A percentile compares a stretch with the other conserved stretches of the same genome.
Conservation (phyloP, 371 early-diverging fungal genomes). For the Lichtheimia corymbifera region DNA sequence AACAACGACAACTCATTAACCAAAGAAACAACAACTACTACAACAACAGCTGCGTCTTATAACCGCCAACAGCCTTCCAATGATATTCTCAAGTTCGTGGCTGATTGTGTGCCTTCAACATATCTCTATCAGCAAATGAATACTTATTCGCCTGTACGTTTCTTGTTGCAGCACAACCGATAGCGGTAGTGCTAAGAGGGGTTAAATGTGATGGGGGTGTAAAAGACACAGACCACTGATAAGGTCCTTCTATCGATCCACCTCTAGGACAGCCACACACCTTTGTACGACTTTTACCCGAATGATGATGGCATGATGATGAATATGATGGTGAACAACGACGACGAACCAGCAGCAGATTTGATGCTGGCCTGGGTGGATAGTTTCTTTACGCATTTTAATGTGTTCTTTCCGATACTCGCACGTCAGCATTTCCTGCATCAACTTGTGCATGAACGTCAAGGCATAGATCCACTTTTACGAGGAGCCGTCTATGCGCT, state of each 20-base stretch:
- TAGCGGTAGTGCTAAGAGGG: neutral
- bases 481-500: conserved; percentile 32
- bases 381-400: conserved; percentile 41
- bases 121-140: too few species aligned
- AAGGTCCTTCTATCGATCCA: conserved; percentile 45
- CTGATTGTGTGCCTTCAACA: neutral
- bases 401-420: conserved; percentile 45
- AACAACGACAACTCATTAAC: neutral
- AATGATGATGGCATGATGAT: conserved; percentile 2
- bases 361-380: conserved; percentile 22
- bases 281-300: conserved; percentile 21
- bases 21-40: neutral
- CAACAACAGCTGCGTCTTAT: neutral
- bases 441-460: conserved; percentile 18
- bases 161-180: neutral
- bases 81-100: conserved; percentile 7
- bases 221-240: conserved; percentile 36
- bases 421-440: conserved; percentile 36
- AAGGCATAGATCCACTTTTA: conserved; percentile 31
- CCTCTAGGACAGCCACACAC: conserved; percentile 52
- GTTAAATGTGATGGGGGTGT: neutral
- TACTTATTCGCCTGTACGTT: conserved; percentile 23
- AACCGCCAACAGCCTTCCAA: conserved; percentile 4
- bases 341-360: conserved; percentile 7
- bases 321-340: conserved; percentile 5